Base-by-base conservation (phyloP, 345 rosid genomes). In the Tarenaya hassleriana region DNA sequence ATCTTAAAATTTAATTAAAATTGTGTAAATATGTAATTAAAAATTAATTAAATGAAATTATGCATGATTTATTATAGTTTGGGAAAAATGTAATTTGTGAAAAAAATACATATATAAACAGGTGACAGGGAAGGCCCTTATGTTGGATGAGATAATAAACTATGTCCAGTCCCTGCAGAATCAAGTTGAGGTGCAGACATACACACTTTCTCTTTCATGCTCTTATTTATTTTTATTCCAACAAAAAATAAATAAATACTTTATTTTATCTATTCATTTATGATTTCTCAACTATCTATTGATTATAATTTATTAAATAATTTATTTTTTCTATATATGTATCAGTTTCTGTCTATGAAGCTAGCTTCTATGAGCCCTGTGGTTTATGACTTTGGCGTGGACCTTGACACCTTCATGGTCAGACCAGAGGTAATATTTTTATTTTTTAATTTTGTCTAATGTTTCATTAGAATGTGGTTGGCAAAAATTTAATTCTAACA, bases 91-190 rank as follows among this genome's bases (percentile, higher is more conserved):
- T 37, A 13, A 37, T 10, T 37, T 8, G 16, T n/a, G n/a, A n/a
- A n/a, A n/a, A n/a, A n/a, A n/a, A n/a, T n/a, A n/a, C n/a, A n/a
- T n/a, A n/a, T n/a, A n/a, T n/a, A n/a, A 52, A 59, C 61, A 84
- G 89, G 82, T 79, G 40, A 85, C 79, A 50, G 89, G 94, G 33
- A 85, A 81, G 79, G 89, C 94, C 69, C 79, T 72, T 34, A 74
- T 85, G 81, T 74, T 85, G 81, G 94, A 85, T 76, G 94, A 85
- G 63, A 81, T 84, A 29, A 84, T 84, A 60, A 84, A 84, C 49
- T 84, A 84, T 75, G 83, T 84, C 2, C 81, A 79, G 60, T 75
- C 85, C 44, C 64, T 84, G 10, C 86, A 84, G 32, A 75, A 57
- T 66, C 94, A 81, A 81, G 88, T 84, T 13, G 86, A 84, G 88